Conservation (phyloP, 2,329 filamentous ascomycete genomes). For the Neonectria faginata region DNA sequence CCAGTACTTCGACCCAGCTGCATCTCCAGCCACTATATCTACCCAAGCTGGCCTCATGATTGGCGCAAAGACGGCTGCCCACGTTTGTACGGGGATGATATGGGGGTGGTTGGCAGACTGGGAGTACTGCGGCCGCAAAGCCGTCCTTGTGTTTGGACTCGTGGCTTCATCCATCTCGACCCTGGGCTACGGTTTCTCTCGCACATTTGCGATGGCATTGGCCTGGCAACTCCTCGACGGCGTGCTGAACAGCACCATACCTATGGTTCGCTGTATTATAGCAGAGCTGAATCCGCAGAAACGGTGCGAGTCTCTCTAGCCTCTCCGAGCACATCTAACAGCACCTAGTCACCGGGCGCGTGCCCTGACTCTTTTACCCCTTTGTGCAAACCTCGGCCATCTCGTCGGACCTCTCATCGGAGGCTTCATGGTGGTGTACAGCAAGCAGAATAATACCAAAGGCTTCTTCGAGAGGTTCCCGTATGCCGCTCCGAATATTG, state of each 20-base stretch:
- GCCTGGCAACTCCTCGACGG: not conserved
- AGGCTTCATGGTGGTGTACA: not conserved
- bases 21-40: not conserved
- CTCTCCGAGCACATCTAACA: not conserved
- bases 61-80: not conserved
- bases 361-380: not conserved
- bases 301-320: not conserved
- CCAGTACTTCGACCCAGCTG: not conserved
- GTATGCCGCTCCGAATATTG: not conserved
- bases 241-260: not conserved
- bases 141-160: not conserved
- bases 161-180: not conserved
- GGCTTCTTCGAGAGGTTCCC: not conserved
- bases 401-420: slow-evolving; percentile 1
- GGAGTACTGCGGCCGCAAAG: not conserved
- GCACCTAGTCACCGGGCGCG: not conserved
- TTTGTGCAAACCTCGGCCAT: not conserved
- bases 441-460: not conserved
- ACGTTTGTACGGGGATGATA: not conserved
- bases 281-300: slow-evolving; percentile 2
- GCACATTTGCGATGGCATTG: not conserved
- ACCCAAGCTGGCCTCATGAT: not conserved
- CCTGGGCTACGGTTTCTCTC: slow-evolving; percentile 1
- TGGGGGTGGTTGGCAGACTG: not conserved
- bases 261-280: not conserved